Conservation (phyloP, 257 asterid species). For the Schizonepeta tenuifolia region DNA sequence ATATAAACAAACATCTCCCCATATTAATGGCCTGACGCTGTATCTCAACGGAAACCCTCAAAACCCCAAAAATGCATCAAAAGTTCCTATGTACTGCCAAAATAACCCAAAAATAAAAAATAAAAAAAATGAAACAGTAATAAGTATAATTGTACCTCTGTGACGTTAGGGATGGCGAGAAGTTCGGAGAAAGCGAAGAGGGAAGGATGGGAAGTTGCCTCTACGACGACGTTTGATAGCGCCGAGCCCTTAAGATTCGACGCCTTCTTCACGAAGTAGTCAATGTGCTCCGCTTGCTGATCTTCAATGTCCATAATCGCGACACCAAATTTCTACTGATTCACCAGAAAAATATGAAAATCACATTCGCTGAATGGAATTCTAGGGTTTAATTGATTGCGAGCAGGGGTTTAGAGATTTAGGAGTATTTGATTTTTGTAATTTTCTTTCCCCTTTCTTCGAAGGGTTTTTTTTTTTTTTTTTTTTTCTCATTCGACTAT, state of each 20-base stretch:
- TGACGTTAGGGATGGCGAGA: conserved; percentile 67
- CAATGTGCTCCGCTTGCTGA: conserved; percentile 87
- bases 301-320: conserved; percentile 78
- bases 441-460: background rate
- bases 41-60: conserved; percentile 24
- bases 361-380: conserved; percentile 3
- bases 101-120: background rate
- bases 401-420: conserved; percentile 36
- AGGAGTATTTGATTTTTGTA: background rate
- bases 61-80: conserved; percentile 7
- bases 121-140: background rate
- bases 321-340: conserved; percentile 31
- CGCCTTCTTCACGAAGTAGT: conserved; percentile 75
- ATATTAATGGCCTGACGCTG: background rate
- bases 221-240: conserved; percentile 63
- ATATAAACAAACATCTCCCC: background rate
- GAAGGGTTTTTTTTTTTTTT: conserved; percentile 4
- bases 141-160: conserved; percentile 49
- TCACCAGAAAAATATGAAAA: too few relatives aligned
- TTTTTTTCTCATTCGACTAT: background rate
- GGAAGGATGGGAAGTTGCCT: conserved; percentile 93
- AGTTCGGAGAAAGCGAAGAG: conserved; percentile 97
- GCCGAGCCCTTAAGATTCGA: conserved; percentile 55
- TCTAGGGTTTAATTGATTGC: conserved; percentile 33
- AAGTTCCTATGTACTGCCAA: background rate